phyloP scores from a whole-genome alignment of 2,329 filamentous ascomycete species.

The Shiraia bambusicola region DNA sequence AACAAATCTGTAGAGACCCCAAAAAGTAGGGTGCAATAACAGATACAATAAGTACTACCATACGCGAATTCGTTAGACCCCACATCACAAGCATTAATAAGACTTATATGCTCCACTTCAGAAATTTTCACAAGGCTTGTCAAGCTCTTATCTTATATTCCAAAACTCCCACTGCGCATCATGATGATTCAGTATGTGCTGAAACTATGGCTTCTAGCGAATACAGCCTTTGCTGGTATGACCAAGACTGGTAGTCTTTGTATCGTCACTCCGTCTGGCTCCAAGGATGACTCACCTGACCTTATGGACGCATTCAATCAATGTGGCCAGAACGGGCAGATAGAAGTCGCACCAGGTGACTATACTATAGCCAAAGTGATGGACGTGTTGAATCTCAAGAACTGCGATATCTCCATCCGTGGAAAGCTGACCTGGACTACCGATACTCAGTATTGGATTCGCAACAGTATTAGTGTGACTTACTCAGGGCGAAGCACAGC shows the following conservation, averaged over 20 bases:
- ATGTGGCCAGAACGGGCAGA: conserved; percentile 30
- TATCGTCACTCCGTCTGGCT: conserved; percentile 24
- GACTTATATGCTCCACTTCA: conserved; percentile 2
- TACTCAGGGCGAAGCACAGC: conserved; percentile 26
- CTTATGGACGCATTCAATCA: conserved; percentile 34
- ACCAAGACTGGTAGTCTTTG: conserved; percentile 25
- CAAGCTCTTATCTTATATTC: background rate
- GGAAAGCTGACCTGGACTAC: conserved; percentile 31
- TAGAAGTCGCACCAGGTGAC: conserved; percentile 25
- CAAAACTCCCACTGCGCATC: background rate
- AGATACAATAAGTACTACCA: background rate
- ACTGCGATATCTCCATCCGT: conserved; percentile 30
- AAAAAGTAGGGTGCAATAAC: too few species aligned
- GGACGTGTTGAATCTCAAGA: conserved; percentile 26
- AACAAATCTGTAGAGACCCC: too few species aligned
- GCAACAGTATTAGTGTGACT: conserved; percentile 24
- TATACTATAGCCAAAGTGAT: conserved; percentile 33
- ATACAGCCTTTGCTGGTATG: conserved; percentile 20
- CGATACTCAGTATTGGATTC: conserved; percentile 30
- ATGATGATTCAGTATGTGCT: conserved; percentile 12
- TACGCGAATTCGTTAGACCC: conserved; percentile 4
- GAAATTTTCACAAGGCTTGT: background rate
- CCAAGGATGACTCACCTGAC: conserved; percentile 23
- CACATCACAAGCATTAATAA: conserved; percentile 17
- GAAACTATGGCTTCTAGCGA: conserved; percentile 10